Conservation (phyloP, 768 basidiomycete genomes). For the Termitomyces bulborhizus region DNA sequence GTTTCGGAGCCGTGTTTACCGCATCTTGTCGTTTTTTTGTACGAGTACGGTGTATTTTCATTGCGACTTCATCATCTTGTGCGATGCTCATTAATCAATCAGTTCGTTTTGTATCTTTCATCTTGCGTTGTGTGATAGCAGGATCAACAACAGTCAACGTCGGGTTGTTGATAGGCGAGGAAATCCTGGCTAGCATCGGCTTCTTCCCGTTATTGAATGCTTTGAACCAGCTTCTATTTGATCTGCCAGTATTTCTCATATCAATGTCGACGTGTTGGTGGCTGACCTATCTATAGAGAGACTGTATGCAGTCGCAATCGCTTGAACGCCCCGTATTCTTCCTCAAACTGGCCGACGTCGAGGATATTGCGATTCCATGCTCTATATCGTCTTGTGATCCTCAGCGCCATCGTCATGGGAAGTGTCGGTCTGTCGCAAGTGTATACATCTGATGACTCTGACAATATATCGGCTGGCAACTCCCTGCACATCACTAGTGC, state of each 20-base stretch:
- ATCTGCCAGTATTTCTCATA: background rate
- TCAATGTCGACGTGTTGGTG: background rate
- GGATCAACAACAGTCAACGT: background rate
- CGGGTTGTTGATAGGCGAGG: conserved; percentile 5
- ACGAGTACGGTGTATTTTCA: background rate
- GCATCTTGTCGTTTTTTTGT: background rate
- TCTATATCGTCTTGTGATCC: conserved; percentile 1
- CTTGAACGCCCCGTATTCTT: background rate
- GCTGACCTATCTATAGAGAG: conserved; percentile 2
- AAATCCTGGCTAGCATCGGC: background rate
- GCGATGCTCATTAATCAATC: background rate
- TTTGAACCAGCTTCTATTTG: background rate
- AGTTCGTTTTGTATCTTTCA: conserved; percentile 4
- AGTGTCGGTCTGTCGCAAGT: conserved; percentile 3
- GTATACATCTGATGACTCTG: background rate
- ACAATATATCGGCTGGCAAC: background rate
- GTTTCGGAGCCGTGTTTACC: background rate
- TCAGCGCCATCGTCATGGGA: conserved; percentile 1
- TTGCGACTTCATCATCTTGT: background rate
- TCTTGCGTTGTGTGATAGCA: conserved; percentile 1
- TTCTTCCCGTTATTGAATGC: conserved; percentile 2
- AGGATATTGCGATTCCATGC: background rate
- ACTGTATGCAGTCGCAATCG: background rate
- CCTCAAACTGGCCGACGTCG: background rate
- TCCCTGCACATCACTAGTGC: conserved; percentile 2